phyloP scores from a whole-genome alignment of 768 basidiomycete genomes.

The Tylopilus sp. region DNA sequence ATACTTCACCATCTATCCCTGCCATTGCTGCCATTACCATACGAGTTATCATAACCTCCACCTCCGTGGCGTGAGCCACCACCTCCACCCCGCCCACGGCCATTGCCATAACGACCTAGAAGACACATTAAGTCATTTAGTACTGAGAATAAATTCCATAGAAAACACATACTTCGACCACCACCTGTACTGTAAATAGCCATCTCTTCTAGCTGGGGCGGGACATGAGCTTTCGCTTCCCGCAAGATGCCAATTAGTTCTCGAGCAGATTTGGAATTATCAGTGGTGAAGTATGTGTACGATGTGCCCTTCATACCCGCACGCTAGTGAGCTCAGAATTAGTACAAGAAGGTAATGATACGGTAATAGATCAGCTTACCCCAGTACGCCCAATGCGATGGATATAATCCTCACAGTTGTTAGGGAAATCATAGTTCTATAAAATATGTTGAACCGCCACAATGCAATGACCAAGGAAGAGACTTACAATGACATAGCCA shows the following conservation, averaged over 20 bases:
- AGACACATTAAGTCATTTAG: neutral
- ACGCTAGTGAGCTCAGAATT: conserved; percentile 47
- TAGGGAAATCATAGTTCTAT: conserved; percentile 96
- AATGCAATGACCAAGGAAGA: neutral
- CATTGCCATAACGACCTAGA: conserved; percentile 60
- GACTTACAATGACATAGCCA: conserved; percentile 91
- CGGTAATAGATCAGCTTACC: conserved; percentile 41
- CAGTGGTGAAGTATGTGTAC: conserved; percentile 96
- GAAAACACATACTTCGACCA: conserved; percentile 53
- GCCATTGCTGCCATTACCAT: conserved; percentile 22
- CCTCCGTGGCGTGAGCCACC: conserved; percentile 22
- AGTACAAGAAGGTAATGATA: conserved; percentile 1
- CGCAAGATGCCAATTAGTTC: conserved; percentile 84
- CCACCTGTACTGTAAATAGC: conserved; percentile 79
- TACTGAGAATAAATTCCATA: neutral
- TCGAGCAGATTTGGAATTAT: conserved; percentile 91
- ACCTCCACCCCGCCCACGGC: conserved; percentile 28
- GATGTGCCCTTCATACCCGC: conserved; percentile 90
- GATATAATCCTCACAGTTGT: conserved; percentile 97
- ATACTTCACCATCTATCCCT: conserved; percentile 23
- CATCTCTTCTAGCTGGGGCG: conserved; percentile 93
- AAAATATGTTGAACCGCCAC: conserved; percentile 1
- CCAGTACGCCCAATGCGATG: conserved; percentile 99
- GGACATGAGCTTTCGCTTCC: conserved; percentile 83
- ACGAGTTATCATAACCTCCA: conserved; percentile 19